Evolutionary conservation across 192 early-diverging fungal species (phyloP).

Genomic region (Jimgerdemannia flammicorona): DNA sequence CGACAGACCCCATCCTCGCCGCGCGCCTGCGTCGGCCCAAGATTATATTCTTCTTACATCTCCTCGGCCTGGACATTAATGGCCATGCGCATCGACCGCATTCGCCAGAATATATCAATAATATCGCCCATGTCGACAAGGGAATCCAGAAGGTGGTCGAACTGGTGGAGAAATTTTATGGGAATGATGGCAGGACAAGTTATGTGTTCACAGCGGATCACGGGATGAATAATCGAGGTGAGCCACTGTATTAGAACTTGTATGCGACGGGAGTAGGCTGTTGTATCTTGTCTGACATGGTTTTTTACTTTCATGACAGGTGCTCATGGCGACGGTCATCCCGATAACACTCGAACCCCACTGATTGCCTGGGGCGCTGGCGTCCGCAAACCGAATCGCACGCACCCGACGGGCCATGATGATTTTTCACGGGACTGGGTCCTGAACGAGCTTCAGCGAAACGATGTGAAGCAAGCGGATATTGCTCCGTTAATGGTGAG

Average conservation of each 20-base stretch:
- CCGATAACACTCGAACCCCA: slow-evolving; percentile 92
- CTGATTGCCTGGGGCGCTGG: slow-evolving; percentile 95
- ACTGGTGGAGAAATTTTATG: slow-evolving; percentile 73
- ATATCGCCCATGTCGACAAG: slow-evolving; percentile 79
- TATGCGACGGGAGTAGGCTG: not conserved
- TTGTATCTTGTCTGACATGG: not conserved
- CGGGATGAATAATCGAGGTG: slow-evolving; percentile 91
- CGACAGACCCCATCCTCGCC: slow-evolving; percentile 39
- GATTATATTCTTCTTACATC: slow-evolving; percentile 89
- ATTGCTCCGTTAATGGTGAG: slow-evolving; percentile 92
- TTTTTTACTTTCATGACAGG: slow-evolving; percentile 34
- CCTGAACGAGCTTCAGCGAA: slow-evolving; percentile 55
- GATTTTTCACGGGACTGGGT: slow-evolving; percentile 71
- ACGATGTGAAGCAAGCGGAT: slow-evolving; percentile 92
- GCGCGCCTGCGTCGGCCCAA: slow-evolving; percentile 65
- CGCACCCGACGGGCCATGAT: slow-evolving; percentile 65
- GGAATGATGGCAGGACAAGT: slow-evolving; percentile 75
- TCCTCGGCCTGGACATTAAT: slow-evolving; percentile 95
- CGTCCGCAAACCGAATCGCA: slow-evolving; percentile 57
- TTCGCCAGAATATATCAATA: slow-evolving; percentile 82
- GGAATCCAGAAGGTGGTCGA: slow-evolving; percentile 68
- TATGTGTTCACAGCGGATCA: slow-evolving; percentile 96
- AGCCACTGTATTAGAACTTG: not conserved
- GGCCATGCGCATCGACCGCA: slow-evolving; percentile 85
- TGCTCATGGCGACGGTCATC: slow-evolving; percentile 93